These are phyloP conservation scores for Peronospora destructor DNA, from an alignment of 352 stramenopile species.

Conservation along the genomic window DNA sequence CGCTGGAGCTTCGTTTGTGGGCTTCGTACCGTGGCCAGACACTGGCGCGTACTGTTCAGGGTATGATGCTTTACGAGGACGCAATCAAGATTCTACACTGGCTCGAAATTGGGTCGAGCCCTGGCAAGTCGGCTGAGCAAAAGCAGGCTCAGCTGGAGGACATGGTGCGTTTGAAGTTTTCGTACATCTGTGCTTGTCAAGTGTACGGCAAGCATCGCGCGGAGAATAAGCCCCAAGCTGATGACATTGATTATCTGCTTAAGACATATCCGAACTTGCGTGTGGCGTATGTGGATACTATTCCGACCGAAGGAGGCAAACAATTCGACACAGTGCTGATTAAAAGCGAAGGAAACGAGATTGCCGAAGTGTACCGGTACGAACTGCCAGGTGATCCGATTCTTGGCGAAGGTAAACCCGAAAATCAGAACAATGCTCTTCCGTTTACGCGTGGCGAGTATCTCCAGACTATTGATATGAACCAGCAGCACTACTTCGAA, in stretches of 20 bases:
- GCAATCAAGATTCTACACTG: conserved; percentile 80
- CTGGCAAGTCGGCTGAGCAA: conserved; percentile 54
- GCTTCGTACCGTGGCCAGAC: conserved; percentile 74
- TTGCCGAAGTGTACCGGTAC: conserved; percentile 71
- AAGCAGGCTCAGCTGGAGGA: conserved; percentile 72
- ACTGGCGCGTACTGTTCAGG: conserved; percentile 62
- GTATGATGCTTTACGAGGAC: conserved; percentile 82
- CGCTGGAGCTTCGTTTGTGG: conserved; percentile 69
- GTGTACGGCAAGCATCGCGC: conserved; percentile 76
- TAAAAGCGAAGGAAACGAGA: conserved; percentile 61
- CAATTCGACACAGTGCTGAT: conserved; percentile 66
- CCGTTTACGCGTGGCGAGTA: conserved; percentile 83
- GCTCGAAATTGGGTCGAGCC: conserved; percentile 68
- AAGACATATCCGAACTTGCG: conserved; percentile 73
- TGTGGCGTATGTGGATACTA: conserved; percentile 76
- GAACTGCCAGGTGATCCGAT: conserved; percentile 74
- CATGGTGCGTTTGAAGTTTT: conserved; percentile 80
- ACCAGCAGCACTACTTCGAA: conserved; percentile 87
- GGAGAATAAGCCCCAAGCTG: conserved; percentile 55
- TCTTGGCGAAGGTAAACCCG: conserved; percentile 80
- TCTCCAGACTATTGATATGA: conserved; percentile 88
- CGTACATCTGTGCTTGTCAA: conserved; percentile 79
- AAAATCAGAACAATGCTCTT: conserved; percentile 86
- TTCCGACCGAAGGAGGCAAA: conserved; percentile 28
- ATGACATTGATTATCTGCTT: conserved; percentile 72